A percentile compares a stretch with the other conserved stretches of the same genome.
Conservation (phyloP, 2,329 filamentous ascomycete genomes). For the Penicillium paneum region DNA sequence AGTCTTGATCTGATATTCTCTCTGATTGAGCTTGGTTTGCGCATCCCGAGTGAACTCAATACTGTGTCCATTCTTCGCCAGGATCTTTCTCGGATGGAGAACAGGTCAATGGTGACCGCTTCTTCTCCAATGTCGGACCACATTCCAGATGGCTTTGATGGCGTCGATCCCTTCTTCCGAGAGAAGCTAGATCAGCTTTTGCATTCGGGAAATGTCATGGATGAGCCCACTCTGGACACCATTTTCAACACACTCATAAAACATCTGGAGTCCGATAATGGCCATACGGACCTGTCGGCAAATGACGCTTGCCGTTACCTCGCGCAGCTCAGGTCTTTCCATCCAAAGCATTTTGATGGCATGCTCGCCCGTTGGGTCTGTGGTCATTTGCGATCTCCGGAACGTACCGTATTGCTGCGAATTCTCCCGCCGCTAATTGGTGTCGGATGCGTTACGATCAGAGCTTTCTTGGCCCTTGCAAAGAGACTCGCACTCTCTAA, state of each 20-base stretch:
- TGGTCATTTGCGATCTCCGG: slow-evolving; percentile 34
- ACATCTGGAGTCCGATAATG: slow-evolving; percentile 33
- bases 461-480: slow-evolving; percentile 38
- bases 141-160: slow-evolving; percentile 41
- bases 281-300: slow-evolving; percentile 29
- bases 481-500: slow-evolving; percentile 31
- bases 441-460: slow-evolving; percentile 45
- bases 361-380: slow-evolving; percentile 45
- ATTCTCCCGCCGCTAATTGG: slow-evolving; percentile 44
- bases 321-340: slow-evolving; percentile 44
- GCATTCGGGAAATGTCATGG: slow-evolving; percentile 45
- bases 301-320: slow-evolving; percentile 43
- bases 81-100: slow-evolving; percentile 44
- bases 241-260: slow-evolving; percentile 44
- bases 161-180: slow-evolving; percentile 40
- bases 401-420: slow-evolving; percentile 31
- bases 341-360: slow-evolving; percentile 43
- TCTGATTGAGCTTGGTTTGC: slow-evolving; percentile 45
- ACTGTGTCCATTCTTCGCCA: slow-evolving; percentile 44
- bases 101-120: slow-evolving; percentile 43
- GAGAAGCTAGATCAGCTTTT: slow-evolving; percentile 48
- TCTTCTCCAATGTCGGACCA: slow-evolving; percentile 50
- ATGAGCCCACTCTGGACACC: slow-evolving; percentile 43
- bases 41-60: slow-evolving; percentile 39
- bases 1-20: slow-evolving; percentile 44